Base-by-base conservation (phyloP, 352 stramenopile genomes). In the Thraustochytrium striatum region DNA sequence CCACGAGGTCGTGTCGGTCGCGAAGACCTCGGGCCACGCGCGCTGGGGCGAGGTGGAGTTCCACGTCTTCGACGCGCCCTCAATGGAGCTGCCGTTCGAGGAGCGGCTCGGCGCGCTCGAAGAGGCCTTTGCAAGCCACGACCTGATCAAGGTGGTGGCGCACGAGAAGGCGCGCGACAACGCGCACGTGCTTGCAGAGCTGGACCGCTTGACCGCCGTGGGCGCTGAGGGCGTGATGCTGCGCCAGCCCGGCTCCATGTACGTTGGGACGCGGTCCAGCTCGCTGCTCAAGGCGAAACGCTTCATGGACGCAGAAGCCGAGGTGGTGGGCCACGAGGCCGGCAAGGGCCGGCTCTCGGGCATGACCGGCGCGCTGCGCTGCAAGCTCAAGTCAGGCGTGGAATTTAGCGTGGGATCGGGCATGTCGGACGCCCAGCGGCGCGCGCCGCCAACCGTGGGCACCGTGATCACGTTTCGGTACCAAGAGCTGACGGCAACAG, bases 211-310 rank as follows among this genome's bases (percentile, higher is more conserved):
- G 57, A 87, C 90, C 78, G 86, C 86, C 21, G 69, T 88, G 25
- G 87, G 87, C 0, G 87, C 87, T 0, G 88, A 91, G 85, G 88
- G 88, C 0, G 55, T 92, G 9, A 92, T 92, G 88, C 85, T 92
- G 58, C 84, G 88, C 28, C 81, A 91, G 59, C 87, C 87, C 0
- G 73, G 62, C 0, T 91, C 87, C 72, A 68, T 82, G 36, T 92
- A 91, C 83, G 72, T 61, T 3, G 65, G 82, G 3, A 83, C 82
- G 0, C 86, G 88, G 5, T 90, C 87, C 41, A 86, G 82, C 28
- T 88, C 88, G 21, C 81, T 92, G 50, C 82, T 92, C 59, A 91
- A 92, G 81, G 87, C 90, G 72, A 92, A 92, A 84, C 90, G 81
- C 57, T 91, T 92, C 79, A 85, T 89, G 78, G 87, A 91, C 52